Evolutionary conservation across 345 rosid species (phyloP), one percentile per base, ranked within the genome.

Genomic region (Lumnitzera racemosa): DNA sequence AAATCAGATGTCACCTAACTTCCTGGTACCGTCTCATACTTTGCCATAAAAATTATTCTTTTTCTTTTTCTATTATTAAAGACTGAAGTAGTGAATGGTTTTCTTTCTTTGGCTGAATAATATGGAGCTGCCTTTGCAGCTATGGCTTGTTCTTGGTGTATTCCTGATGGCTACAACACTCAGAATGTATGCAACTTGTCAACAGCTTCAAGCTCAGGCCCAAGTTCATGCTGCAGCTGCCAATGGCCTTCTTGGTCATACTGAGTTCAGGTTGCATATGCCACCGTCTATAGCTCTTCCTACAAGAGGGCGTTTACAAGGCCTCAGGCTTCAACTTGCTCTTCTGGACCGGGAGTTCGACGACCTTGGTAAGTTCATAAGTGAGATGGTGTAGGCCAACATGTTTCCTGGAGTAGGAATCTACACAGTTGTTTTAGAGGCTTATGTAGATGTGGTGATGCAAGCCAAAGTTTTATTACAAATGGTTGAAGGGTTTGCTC

Each of bases 271-370:
- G 59, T 70, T 90, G 76, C 92, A 84, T 65, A 79, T 90, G 88
- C 95, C 96, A 16, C 97, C 97, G 11, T 83, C 99, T 11, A 78
- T 94, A 66, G 87, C 95, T 51, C 71, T 94, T 71, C 87, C 96
- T 11, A 84, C 99, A 0, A 84, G 97, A 73, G 97, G 97, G 49
- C 84, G 91, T 53, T 70, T 94, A 50, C 99, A 94, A 72, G 99
- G 97, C 51, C 78, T 94, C 41, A 83, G 99, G 70, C 89, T 94
- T 68, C 99, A 94, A 71, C 90, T 94, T 66, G 96, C 99, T 54
- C 89, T 94, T 71, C 92, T 94, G 64, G 97, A 94, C 59, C 87
- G 86, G 50, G 97, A 94, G 63, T 94, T 94, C 72, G 92, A 94
- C 76, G 91, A 90, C 64, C 76, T 94, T 69, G 99, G 99, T 94